These are phyloP conservation scores for Penicillium lagena DNA, from an alignment of 495 filamentous ascomycete species.

Conservation along the genomic window DNA sequence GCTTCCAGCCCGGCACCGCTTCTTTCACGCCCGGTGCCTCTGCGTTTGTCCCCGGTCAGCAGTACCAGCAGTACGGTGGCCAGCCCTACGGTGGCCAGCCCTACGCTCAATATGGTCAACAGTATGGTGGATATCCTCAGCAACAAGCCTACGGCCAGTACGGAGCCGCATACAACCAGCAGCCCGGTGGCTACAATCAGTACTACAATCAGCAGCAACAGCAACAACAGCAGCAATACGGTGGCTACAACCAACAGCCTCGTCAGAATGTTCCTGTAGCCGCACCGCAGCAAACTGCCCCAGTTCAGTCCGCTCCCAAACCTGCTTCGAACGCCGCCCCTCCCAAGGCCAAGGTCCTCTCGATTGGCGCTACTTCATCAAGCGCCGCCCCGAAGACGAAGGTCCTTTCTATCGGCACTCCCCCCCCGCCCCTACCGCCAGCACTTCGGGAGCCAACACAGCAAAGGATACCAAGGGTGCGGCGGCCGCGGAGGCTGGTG, in stretches of 20 bases:
- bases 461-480: constrained; percentile 49
- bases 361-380: constrained; percentile 31
- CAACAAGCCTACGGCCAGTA: constrained; percentile 41
- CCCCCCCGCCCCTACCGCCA: constrained; percentile 45
- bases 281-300: constrained; percentile 47
- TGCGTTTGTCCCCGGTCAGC: constrained; percentile 72
- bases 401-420: constrained; percentile 57
- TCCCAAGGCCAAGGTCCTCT: constrained; percentile 29
- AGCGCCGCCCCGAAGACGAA: constrained; percentile 59
- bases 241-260: constrained; percentile 39
- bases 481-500: constrained; percentile 44
- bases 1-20: constrained; percentile 24
- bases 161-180: constrained; percentile 30
- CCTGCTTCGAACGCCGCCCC: constrained; percentile 26
- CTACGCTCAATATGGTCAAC: constrained; percentile 47
- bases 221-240: constrained; percentile 42
- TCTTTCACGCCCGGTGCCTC: constrained; percentile 76
- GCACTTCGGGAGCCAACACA: constrained; percentile 41
- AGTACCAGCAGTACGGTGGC: constrained; percentile 43
- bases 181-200: constrained; percentile 53
- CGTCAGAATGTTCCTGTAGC: constrained; percentile 39
- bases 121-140: constrained; percentile 47
- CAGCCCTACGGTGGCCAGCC: constrained; percentile 7
- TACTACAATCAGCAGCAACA: constrained; percentile 41
- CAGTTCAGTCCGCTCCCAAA: constrained; percentile 23